These are phyloP conservation scores for Acarospora socialis DNA, from an alignment of 2,329 filamentous ascomycete species.

Conservation along the genomic window DNA sequence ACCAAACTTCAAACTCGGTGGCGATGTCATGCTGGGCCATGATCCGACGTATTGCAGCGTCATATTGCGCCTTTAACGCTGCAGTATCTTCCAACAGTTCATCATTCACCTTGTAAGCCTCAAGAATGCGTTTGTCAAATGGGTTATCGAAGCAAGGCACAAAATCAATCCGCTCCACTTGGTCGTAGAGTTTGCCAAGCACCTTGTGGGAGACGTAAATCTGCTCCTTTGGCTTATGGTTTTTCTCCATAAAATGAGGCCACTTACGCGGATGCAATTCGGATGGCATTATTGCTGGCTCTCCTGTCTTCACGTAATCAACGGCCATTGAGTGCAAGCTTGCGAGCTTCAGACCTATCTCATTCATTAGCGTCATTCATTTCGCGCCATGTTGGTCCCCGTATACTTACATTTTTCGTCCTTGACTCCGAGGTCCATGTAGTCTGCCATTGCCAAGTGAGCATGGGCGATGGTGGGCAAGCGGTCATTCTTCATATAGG, in stretches of 20 bases:
- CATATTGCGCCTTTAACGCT: slow-evolving; percentile 62
- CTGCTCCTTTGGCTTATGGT: slow-evolving; percentile 27
- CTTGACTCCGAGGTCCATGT: slow-evolving; percentile 46
- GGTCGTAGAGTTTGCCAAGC: slow-evolving; percentile 71
- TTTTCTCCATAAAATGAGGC: slow-evolving; percentile 83
- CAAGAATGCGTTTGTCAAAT: slow-evolving; percentile 65
- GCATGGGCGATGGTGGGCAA: slow-evolving; percentile 67
- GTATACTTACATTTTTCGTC: slow-evolving; percentile 46
- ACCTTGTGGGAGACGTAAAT: slow-evolving; percentile 56
- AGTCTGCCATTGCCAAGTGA: slow-evolving; percentile 67
- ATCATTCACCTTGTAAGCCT: slow-evolving; percentile 42
- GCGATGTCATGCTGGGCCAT: slow-evolving; percentile 73
- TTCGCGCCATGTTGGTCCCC: not conserved
- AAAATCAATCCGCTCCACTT: slow-evolving; percentile 55
- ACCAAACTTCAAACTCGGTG: slow-evolving; percentile 88
- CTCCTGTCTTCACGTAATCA: slow-evolving; percentile 85
- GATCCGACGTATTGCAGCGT: slow-evolving; percentile 58
- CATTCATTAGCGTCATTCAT: slow-evolving; percentile 6
- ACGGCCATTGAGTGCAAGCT: slow-evolving; percentile 79
- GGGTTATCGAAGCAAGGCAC: slow-evolving; percentile 53
- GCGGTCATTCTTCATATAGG: slow-evolving; percentile 82
- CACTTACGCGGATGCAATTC: slow-evolving; percentile 47
- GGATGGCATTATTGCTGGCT: slow-evolving; percentile 52
- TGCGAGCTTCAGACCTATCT: slow-evolving; percentile 53
- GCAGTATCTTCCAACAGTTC: slow-evolving; percentile 44